Evolutionary conservation across 2,329 filamentous ascomycete species (phyloP).

Genomic region (Paraconiothyrium sp.): DNA sequence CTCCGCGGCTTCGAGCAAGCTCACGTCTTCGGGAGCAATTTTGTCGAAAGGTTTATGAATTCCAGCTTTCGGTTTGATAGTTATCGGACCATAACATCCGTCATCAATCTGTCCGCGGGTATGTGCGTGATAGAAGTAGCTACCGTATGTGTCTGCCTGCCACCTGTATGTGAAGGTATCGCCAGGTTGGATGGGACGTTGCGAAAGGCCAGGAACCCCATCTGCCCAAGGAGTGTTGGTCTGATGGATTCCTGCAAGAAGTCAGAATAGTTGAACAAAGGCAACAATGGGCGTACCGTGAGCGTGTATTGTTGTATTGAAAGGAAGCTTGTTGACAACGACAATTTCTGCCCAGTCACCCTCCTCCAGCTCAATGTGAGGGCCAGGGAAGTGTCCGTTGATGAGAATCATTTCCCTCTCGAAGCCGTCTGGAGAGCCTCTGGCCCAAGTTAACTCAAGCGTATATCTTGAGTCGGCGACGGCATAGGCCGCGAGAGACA

Average conservation of each 20-base stretch:
- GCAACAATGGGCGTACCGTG: slow-evolving; percentile 50
- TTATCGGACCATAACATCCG: slow-evolving; percentile 66
- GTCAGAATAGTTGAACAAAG: background rate
- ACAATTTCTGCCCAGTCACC: slow-evolving; percentile 37
- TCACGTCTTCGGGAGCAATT: slow-evolving; percentile 40
- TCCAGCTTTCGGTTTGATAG: slow-evolving; percentile 53
- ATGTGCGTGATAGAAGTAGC: slow-evolving; percentile 71
- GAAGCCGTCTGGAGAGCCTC: slow-evolving; percentile 34
- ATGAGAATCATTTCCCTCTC: slow-evolving; percentile 38
- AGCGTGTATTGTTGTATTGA: slow-evolving; percentile 61
- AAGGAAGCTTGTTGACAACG: slow-evolving; percentile 59
- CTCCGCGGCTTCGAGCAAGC: slow-evolving; percentile 62
- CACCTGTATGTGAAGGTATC: slow-evolving; percentile 63
- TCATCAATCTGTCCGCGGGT: slow-evolving; percentile 66
- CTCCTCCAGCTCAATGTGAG: slow-evolving; percentile 30
- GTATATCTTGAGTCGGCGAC: background rate
- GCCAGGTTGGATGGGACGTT: slow-evolving; percentile 62
- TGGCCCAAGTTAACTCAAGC: slow-evolving; percentile 28
- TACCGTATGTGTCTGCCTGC: slow-evolving; percentile 65
- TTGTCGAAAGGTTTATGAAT: slow-evolving; percentile 14
- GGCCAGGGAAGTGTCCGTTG: slow-evolving; percentile 40
- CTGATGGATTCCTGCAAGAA: slow-evolving; percentile 56
- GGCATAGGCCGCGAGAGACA: background rate
- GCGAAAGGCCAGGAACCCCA: slow-evolving; percentile 66
- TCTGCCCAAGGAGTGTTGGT: slow-evolving; percentile 67